phyloP scores from a whole-genome alignment of 2,329 filamentous ascomycete species.

The Trichophyton rubrum region DNA sequence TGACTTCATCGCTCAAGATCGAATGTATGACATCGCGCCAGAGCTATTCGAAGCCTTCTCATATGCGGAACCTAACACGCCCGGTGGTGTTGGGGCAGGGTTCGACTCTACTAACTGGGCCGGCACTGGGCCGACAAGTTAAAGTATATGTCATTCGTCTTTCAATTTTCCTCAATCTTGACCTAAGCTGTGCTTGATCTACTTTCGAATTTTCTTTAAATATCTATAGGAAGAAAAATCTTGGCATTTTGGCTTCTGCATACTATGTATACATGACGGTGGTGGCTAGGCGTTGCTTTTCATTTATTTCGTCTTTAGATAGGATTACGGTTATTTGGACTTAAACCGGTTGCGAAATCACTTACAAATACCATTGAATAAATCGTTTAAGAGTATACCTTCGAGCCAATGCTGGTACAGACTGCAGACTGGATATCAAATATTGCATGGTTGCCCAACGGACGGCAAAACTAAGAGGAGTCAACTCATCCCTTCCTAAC shows the following conservation, averaged over 20 bases:
- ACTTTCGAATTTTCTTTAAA: not conserved
- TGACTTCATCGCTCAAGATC: conserved; percentile 26
- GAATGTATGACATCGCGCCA: conserved; percentile 32
- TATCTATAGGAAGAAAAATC: not conserved
- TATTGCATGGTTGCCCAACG: not conserved
- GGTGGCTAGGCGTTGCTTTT: not conserved
- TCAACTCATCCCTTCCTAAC: no score
- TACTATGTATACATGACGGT: not conserved
- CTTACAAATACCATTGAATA: not conserved
- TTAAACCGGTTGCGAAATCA: not conserved
- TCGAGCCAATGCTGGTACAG: no score
- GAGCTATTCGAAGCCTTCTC: conserved; percentile 36
- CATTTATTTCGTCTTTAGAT: not conserved
- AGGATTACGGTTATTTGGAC: not conserved
- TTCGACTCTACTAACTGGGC: conserved; percentile 16
- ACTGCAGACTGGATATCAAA: not conserved
- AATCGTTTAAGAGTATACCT: no score
- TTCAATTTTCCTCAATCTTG: not conserved
- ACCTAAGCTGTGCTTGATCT: no score
- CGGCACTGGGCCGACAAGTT: not conserved
- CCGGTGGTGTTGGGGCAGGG: conserved; percentile 26
- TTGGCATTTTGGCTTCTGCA: not conserved
- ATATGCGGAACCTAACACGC: conserved; percentile 32
- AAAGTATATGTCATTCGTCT: not conserved
- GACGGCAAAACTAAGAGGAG: no score